Conservation (phyloP, 2,329 filamentous ascomycete species). For the Ramichloridium luteum region DNA sequence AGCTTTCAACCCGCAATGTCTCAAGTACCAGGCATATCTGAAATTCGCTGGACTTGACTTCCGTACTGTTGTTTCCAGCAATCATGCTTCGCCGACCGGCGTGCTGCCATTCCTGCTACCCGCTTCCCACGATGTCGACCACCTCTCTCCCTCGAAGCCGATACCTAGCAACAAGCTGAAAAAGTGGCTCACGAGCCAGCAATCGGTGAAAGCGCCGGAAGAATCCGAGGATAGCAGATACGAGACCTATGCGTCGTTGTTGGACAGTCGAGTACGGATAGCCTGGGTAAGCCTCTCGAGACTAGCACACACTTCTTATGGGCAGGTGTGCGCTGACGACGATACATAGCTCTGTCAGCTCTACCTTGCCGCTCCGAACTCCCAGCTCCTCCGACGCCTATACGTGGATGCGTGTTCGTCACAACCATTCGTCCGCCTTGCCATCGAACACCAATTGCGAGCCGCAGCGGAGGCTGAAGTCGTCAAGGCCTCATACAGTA, state of each 20-base stretch:
- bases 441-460: conserved; percentile 55
- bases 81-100: conserved; percentile 84
- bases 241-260: conserved; percentile 65
- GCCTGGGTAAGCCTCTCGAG: conserved; percentile 58
- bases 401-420: conserved; percentile 56
- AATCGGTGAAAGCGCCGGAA: conserved; percentile 19
- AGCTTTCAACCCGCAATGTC: conserved; percentile 71
- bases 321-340: conserved; percentile 2
- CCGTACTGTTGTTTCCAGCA: conserved; percentile 59
- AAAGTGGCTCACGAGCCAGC: conserved; percentile 47
- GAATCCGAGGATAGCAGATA: conserved; percentile 45
- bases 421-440: conserved; percentile 49
- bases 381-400: conserved; percentile 53
- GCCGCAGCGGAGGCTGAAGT: conserved; percentile 64
- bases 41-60: conserved; percentile 62
- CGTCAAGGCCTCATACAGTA: conserved; percentile 41
- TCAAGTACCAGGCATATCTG: conserved; percentile 94
- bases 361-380: conserved; percentile 62
- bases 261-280: conserved; percentile 65
- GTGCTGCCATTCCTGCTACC: conserved; percentile 79
- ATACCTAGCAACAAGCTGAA: conserved; percentile 55
- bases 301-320: not conserved
- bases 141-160: conserved; percentile 10
- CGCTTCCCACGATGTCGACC: conserved; percentile 27
- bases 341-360: conserved; percentile 55